These are phyloP conservation scores for Pichia inconspicua DNA, from an alignment of 1,139 yeast genomes.

Conservation along the genomic window DNA sequence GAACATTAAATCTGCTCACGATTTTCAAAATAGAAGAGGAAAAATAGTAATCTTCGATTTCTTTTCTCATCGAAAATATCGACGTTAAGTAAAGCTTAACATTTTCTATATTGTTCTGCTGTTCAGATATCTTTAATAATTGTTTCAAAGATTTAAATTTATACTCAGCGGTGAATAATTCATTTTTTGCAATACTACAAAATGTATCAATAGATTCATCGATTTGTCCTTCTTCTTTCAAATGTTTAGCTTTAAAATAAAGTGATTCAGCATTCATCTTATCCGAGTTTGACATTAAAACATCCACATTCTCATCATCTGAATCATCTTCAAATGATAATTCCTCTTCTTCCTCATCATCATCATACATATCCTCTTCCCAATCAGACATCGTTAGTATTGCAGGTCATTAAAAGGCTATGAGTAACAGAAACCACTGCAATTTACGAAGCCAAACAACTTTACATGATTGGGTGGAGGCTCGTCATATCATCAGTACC, in stretches of 20 bases:
- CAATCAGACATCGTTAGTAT: conserved; percentile 27
- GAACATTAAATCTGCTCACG: conserved; percentile 25
- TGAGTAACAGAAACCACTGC: too few species aligned
- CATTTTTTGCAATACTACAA: conserved; percentile 29
- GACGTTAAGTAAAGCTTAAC: conserved; percentile 29
- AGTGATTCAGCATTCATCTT: conserved; percentile 20
- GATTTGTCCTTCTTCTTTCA: conserved; percentile 47
- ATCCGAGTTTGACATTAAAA: conserved; percentile 10
- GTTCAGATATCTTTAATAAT: conserved; percentile 46
- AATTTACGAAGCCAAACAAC: too few species aligned
- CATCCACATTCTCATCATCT: conserved; percentile 23
- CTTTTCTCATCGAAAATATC: conserved; percentile 27
- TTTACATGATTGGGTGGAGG: too few species aligned
- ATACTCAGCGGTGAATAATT: conserved; percentile 30
- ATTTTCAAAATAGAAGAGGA: conserved; percentile 58
- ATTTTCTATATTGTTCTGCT: conserved; percentile 29
- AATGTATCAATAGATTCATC: conserved; percentile 41
- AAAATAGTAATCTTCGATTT: conserved; percentile 39
- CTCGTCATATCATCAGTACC: too few species aligned
- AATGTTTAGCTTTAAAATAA: conserved; percentile 27
- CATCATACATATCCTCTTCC: conserved; percentile 29
- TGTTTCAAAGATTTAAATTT: conserved; percentile 62
- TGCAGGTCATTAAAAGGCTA: background rate
- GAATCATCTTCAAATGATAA: conserved; percentile 28
- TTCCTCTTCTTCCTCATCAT: conserved; percentile 28